A percentile compares a stretch with the other conserved stretches of the same genome.
Conservation (phyloP, 176 grass and related monocot genomes). For the Microstegium vimineum region DNA sequence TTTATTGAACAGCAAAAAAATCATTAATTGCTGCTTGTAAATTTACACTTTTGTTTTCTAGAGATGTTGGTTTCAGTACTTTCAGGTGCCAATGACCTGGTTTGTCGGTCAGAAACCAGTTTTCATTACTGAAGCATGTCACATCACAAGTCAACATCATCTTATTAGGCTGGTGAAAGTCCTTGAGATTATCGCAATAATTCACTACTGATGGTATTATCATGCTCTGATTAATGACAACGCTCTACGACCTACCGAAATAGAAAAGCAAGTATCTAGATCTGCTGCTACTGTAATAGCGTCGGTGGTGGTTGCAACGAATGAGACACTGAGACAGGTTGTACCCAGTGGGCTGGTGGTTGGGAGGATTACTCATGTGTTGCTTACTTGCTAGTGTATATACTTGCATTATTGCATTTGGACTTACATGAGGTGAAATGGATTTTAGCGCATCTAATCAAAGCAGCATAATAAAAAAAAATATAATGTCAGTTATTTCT, state of each 20-base stretch:
- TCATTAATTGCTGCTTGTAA: background rate
- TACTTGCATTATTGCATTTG: constrained; percentile 13
- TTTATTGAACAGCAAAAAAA: too few species aligned
- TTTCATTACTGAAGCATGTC: background rate
- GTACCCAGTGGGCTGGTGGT: constrained; percentile 31
- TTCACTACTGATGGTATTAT: background rate
- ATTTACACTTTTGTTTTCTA: background rate
- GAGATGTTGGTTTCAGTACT: background rate
- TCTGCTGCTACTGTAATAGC: background rate
- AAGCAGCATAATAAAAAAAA: background rate
- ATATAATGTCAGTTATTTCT: background rate
- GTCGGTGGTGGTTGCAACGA: constrained; percentile 24
- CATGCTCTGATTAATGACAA: background rate
- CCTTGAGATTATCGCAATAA: constrained; percentile 17
- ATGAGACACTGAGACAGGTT: constrained; percentile 31
- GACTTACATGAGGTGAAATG: constrained; percentile 7
- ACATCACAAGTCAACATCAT: constrained; percentile 9
- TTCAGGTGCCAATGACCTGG: background rate
- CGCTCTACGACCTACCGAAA: constrained; percentile 21
- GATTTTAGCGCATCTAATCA: constrained; percentile 18
- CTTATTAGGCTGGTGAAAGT: constrained; percentile 9
- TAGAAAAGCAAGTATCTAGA: constrained; percentile 4
- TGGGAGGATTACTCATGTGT: constrained; percentile 13
- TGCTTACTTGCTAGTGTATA: constrained; percentile 11
- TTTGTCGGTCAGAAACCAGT: background rate